Percentiles rank a stretch among this genome's conserved stretches.
Conservation (phyloP, 257 asterid species). For the Solanum acaule region DNA sequence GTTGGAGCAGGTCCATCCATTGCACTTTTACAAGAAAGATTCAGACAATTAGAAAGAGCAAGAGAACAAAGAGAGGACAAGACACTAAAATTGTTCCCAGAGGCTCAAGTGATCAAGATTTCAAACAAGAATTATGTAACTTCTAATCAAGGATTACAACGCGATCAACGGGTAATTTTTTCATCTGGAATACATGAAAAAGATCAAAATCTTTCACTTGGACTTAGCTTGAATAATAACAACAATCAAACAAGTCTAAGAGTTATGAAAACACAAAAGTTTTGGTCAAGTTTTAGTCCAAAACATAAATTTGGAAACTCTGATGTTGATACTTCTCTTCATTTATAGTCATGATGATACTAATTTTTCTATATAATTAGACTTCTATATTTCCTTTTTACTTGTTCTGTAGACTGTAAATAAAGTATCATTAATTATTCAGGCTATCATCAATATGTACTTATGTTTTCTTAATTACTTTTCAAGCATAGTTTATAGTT, state of each 20-base stretch:
- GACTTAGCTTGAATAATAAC: neutral
- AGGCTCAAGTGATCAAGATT: neutral
- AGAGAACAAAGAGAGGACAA: neutral
- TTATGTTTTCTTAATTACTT: neutral
- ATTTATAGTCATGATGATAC: neutral
- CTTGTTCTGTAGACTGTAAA: neutral
- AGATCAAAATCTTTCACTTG: neutral
- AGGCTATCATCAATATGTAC: neutral
- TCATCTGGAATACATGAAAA: neutral
- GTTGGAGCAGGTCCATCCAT: neutral
- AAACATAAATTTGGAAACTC: neutral
- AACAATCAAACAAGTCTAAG: neutral
- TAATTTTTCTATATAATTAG: neutral
- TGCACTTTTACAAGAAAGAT: conserved; percentile 3
- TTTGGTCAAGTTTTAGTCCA: neutral
- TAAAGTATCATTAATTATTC: neutral
- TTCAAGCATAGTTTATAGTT: neutral
- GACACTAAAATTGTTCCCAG: neutral
- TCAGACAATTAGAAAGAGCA: neutral
- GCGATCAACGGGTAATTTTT: neutral
- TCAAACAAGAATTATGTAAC: neutral
- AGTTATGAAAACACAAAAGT: neutral
- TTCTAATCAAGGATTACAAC: neutral
- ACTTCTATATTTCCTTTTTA: neutral
- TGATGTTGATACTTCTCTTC: conserved; percentile 10